Evolutionary conservation across 2,329 filamentous ascomycete species (phyloP), one percentile per base, ranked within the genome.

Genomic region (Aspergillus pseudoterreus): DNA sequence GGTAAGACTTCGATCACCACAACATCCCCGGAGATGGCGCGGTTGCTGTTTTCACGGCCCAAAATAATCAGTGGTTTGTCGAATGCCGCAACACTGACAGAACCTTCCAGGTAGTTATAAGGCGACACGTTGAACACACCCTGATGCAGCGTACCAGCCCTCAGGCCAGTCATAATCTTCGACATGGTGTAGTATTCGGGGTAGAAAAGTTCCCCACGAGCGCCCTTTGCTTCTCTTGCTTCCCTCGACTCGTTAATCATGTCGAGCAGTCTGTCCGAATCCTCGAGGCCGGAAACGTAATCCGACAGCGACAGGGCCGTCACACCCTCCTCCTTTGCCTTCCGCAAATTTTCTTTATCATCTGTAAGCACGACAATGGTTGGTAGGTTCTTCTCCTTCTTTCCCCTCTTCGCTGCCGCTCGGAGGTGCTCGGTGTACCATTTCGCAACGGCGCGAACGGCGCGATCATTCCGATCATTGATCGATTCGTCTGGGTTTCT

Each of bases 101-200:
- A 91, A 1, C 90, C 94, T 70, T 99, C 94, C 10, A 99, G 79
- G 63, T 97, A 99, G 75, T 99, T 99, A 78, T 97, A 99, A 1
- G 90, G 90, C 6, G 94, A 97, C 24, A 97, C 90, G 65, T 92
- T 96, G 76, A 96, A 99, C 21, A 89, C 86, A 6, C 94, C 94
- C 72, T 99, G 92, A 68, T 99, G 94, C 62, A 99, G 76, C 49
- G 90, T 84, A 4, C 92, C 91, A 47, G 84, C 85, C 75, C 95
- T 95, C 50, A 96, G 81, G 0, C 92, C 92, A 4, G 94, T 99
- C 82, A 92, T 90, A 83, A 97, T 88, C 71, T 87, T 95, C 4
- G 92, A 96, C 69, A 94, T 78, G 8, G 87, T 89, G 61, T 86
- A 88, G 67, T 97, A 92, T 66, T 97, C 94, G 0, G 90, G 85